Evolutionary conservation across 1,139 yeast genomes (phyloP).

Genomic region (Magnusiomyces clavatus): DNA sequence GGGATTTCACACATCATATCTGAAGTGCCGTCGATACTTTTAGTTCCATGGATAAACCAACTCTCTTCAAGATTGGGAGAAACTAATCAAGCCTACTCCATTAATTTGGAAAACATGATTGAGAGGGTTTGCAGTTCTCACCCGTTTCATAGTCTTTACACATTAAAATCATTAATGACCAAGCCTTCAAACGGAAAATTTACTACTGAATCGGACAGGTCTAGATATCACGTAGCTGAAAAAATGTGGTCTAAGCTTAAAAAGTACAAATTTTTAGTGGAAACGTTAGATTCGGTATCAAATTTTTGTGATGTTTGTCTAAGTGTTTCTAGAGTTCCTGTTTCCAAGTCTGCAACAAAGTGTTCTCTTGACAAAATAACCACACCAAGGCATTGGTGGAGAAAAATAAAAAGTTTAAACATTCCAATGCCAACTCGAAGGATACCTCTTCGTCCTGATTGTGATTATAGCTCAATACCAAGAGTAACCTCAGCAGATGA

Average conservation of each 20-base stretch:
- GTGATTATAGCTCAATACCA: constrained; percentile 45
- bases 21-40: constrained; percentile 50
- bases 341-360: not conserved
- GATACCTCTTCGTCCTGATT: constrained; percentile 38
- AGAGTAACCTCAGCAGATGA: constrained; percentile 41
- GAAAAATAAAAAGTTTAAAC: constrained; percentile 36
- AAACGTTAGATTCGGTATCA: constrained; percentile 38
- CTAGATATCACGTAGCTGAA: constrained; percentile 19
- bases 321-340: constrained; percentile 36
- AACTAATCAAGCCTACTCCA: constrained; percentile 42
- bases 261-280: constrained; percentile 2
- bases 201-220: constrained; percentile 5
- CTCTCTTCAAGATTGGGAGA: constrained; percentile 59
- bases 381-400: constrained; percentile 42
- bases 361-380: not conserved
- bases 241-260: constrained; percentile 14
- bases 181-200: constrained; percentile 8
- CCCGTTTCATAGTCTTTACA: constrained; percentile 73
- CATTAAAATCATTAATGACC: constrained; percentile 20
- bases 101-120: constrained; percentile 44
- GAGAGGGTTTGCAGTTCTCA: constrained; percentile 48
- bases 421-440: constrained; percentile 67
- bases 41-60: constrained; percentile 79
- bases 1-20: constrained; percentile 25
- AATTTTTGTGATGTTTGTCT: constrained; percentile 45